Evolutionary conservation across 2,329 filamentous ascomycete genomes (phyloP).

Genomic region (Clarireedia paspali): DNA sequence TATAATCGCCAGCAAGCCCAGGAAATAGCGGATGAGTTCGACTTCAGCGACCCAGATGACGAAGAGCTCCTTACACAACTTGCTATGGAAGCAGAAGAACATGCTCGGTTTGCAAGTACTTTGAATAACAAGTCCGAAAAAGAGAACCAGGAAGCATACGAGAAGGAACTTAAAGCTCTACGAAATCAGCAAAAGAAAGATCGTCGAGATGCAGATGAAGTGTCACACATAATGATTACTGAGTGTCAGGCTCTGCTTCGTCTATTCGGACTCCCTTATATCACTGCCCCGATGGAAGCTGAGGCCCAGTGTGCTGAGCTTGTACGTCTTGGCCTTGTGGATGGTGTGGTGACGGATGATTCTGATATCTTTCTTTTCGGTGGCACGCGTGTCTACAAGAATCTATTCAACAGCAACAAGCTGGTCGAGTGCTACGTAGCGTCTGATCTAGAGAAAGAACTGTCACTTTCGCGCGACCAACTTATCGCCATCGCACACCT

Average conservation of each 20-base stretch:
- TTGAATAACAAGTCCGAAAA: slow-evolving; percentile 68
- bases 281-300: slow-evolving; percentile 97
- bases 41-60: slow-evolving; percentile 82
- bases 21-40: slow-evolving; percentile 42
- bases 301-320: slow-evolving; percentile 96
- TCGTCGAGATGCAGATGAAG: slow-evolving; percentile 89
- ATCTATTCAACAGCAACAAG: slow-evolving; percentile 99
- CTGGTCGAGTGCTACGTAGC: slow-evolving; percentile 93
- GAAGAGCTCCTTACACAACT: slow-evolving; percentile 82
- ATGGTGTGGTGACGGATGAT: slow-evolving; percentile 96
- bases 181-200: slow-evolving; percentile 96
- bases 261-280: slow-evolving; percentile 89
- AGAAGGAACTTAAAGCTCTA: slow-evolving; percentile 77
- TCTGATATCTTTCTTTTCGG: slow-evolving; percentile 96
- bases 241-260: slow-evolving; percentile 89
- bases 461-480: slow-evolving; percentile 77
- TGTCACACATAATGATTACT: slow-evolving; percentile 89
- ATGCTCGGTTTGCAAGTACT: slow-evolving; percentile 83
- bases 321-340: slow-evolving; percentile 77
- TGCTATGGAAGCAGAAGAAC: slow-evolving; percentile 85
- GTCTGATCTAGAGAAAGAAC: slow-evolving; percentile 78
- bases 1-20: slow-evolving; percentile 20
- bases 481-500: slow-evolving; percentile 87
- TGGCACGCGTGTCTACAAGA: slow-evolving; percentile 94
- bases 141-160: slow-evolving; percentile 72